Conservation (phyloP, 2,329 filamentous ascomycete genomes). For the Thyridium curvatum region DNA sequence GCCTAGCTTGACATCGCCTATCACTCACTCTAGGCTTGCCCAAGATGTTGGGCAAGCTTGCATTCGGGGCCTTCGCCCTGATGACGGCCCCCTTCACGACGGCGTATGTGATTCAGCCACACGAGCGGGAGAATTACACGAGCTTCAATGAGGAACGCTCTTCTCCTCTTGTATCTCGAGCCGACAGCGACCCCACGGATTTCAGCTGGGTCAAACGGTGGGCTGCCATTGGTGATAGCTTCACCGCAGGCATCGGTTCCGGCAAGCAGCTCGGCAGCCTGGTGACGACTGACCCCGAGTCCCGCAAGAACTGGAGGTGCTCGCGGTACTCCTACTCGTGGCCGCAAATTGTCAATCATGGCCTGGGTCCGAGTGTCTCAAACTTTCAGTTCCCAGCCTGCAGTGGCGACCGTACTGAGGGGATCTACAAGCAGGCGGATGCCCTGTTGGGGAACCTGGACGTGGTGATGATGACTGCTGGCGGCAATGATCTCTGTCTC, state of each 20-base stretch:
- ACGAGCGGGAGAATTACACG: too few relatives aligned
- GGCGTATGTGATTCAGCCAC: too few relatives aligned
- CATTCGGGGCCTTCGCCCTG: too few relatives aligned
- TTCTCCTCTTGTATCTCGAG: too few relatives aligned
- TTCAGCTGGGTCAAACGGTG: constrained; percentile 21
- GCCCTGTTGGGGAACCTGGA: constrained; percentile 19
- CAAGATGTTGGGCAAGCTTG: too few relatives aligned
- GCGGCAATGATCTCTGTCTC: constrained; percentile 19
- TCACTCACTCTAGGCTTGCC: too few relatives aligned
- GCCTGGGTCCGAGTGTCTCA: constrained; percentile 12
- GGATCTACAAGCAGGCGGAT: constrained; percentile 19
- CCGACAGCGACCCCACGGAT: too few relatives aligned
- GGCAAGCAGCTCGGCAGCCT: constrained; percentile 12
- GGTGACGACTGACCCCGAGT: too few relatives aligned
- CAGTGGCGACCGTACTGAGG: constrained; percentile 15
- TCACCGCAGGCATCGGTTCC: constrained; percentile 27
- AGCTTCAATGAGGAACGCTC: too few relatives aligned
- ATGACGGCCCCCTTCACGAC: too few relatives aligned
- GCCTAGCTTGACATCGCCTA: too few relatives aligned
- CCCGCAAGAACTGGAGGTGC: constrained; percentile 16
- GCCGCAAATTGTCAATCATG: constrained; percentile 16
- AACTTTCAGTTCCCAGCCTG: constrained; percentile 21
- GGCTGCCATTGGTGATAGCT: constrained; percentile 30
- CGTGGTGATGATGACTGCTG: constrained; percentile 26
- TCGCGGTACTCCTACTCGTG: constrained; percentile 21